Evolutionary conservation across 2,329 filamentous ascomycete species (phyloP).

Genomic region (Podosphaera fusca): DNA sequence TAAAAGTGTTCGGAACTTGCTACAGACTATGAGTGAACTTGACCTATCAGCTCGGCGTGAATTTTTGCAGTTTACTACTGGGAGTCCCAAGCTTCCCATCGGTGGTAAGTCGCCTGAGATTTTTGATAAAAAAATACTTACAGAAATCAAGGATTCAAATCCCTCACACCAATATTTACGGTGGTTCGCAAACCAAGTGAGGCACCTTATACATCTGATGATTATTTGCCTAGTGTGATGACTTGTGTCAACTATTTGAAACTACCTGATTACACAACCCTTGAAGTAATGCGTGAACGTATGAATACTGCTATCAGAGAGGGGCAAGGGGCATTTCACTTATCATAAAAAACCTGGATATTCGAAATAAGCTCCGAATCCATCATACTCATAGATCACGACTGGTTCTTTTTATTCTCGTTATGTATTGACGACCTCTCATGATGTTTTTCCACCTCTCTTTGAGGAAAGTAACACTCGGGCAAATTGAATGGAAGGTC

Average conservation of each 20-base stretch:
- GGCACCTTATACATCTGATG: slow-evolving; percentile 75
- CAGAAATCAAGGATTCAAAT: slow-evolving; percentile 56
- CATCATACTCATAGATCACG: not conserved
- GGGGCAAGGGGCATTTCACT: slow-evolving; percentile 91
- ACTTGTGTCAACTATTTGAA: slow-evolving; percentile 99
- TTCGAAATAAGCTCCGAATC: not conserved
- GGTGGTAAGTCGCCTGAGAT: slow-evolving; percentile 42
- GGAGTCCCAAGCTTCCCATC: slow-evolving; percentile 92
- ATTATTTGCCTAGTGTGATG: slow-evolving; percentile 99
- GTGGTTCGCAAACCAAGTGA: slow-evolving; percentile 98
- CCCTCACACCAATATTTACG: slow-evolving; percentile 92
- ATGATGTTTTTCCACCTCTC: slow-evolving; percentile 2
- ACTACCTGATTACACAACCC: slow-evolving; percentile 71
- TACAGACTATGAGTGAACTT: slow-evolving; percentile 87
- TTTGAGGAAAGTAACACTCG: slow-evolving; percentile 2
- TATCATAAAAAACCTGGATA: slow-evolving; percentile 35
- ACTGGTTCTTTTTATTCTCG: not conserved
- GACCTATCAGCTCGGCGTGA: slow-evolving; percentile 54
- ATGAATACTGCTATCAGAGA: slow-evolving; percentile 74
- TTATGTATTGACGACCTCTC: not conserved
- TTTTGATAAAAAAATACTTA: slow-evolving; percentile 15
- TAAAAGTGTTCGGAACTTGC: slow-evolving; percentile 74
- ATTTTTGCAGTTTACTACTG: slow-evolving; percentile 93
- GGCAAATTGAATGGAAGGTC: slow-evolving; percentile 17
- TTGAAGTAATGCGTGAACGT: slow-evolving; percentile 55